Evolutionary conservation across 164 flowering plant genomes (phyloP).

Genomic region (Vitis rotundifolia): DNA sequence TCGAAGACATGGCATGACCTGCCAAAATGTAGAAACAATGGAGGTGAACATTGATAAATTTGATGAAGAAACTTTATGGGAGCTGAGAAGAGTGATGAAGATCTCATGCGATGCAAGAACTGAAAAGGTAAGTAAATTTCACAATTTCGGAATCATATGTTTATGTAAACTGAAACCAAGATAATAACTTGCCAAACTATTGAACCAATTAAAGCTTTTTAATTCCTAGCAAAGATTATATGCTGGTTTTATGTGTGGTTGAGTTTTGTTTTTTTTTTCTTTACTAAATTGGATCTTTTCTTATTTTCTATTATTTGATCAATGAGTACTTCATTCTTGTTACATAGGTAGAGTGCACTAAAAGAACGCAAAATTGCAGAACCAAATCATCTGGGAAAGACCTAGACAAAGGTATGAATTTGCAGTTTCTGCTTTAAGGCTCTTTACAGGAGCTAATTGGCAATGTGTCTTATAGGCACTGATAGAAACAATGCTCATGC

Average conservation of each 20-base stretch:
- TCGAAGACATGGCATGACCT: slow-evolving; percentile 24
- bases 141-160: not conserved
- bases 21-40: slow-evolving; percentile 18
- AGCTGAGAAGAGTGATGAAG: slow-evolving; percentile 25
- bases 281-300: not conserved
- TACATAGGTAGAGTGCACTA: slow-evolving; percentile 25
- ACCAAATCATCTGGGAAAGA: slow-evolving; percentile 14
- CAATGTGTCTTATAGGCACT: slow-evolving; percentile 37
- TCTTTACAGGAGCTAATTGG: slow-evolving; percentile 38
- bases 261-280: not conserved
- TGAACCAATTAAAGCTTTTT: no score
- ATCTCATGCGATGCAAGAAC: slow-evolving; percentile 17
- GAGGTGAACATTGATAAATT: slow-evolving; percentile 26
- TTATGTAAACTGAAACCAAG: no score
- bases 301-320: not conserved
- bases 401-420: slow-evolving; percentile 43
- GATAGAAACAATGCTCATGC: slow-evolving; percentile 20
- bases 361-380: slow-evolving; percentile 9
- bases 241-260: no score
- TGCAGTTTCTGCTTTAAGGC: slow-evolving; percentile 27
- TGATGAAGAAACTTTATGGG: slow-evolving; percentile 26
- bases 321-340: no score
- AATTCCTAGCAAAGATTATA: no score
- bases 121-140: slow-evolving; percentile 26
- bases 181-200: no score